Base-by-base conservation (phyloP, 73 alveolate genomes). In the Paramecium sonneborni region DNA sequence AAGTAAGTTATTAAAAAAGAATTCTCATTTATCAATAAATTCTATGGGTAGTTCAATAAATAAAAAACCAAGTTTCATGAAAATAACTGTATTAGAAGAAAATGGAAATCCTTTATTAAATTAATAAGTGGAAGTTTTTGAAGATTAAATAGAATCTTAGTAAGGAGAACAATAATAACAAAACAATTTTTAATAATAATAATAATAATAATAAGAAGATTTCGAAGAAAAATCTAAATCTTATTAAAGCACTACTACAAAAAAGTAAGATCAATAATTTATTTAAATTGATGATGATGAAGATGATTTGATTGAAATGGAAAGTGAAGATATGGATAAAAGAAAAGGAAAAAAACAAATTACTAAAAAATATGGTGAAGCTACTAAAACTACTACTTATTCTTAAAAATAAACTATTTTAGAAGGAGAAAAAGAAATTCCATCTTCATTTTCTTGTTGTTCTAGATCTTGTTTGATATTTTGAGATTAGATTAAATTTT, bases 391-490 rank as follows among this genome's bases (percentile, higher is more conserved):
- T 9, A 79, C 69, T 24, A 23, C 72, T 38, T 79, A 79, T 43
- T 30, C 90, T 12, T 44, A 79, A 39, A 39, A 46, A 43, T 44
- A 79, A 79, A 79, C 90, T 2, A 44, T 79, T 14, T 24, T 79
- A 32, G 90, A 79, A 79, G 90, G 90, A 9, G 90, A 79, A 39
- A 72, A 72, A 35, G 55, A 72, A 72, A 30, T 46, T 23, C 76
- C 76, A 15, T 46, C 69, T 10, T 79, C 90, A 6, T 9, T 43
- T 11, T 23, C 44, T 38, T 46, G 90, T 23, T 79, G 90, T 44
- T 79, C 90, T 79, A 39, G 72, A 43, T 39, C 76, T 18, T 79
- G 90, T 41, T 24, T 15, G 20, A 44, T 79, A 11, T 79, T 43
- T 79, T 79, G 90, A 79, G 20, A 41, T 79, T 79, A 24, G 18